These are phyloP conservation scores for Sphaerulina musiva DNA, from an alignment of 2,329 filamentous ascomycete species.

Conservation along the genomic window DNA sequence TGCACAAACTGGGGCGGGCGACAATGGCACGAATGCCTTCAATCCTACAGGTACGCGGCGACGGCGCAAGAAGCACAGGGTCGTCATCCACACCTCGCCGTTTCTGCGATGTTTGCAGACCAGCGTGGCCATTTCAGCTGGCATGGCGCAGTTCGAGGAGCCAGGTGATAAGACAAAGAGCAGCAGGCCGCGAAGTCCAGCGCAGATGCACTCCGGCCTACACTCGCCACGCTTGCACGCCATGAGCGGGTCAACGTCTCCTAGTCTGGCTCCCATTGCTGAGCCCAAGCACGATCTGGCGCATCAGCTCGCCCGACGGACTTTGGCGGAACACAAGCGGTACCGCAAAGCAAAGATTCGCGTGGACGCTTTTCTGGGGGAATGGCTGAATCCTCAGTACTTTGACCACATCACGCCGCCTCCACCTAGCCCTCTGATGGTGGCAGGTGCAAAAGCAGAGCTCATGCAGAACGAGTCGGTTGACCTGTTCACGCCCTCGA, in stretches of 20 bases:
- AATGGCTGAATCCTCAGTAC: conserved; percentile 92
- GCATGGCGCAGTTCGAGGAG: conserved; percentile 62
- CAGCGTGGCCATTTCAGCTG: conserved; percentile 77
- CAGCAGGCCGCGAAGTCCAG: conserved; percentile 26
- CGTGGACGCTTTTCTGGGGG: conserved; percentile 85
- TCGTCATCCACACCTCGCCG: conserved; percentile 88
- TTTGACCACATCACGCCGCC: conserved; percentile 89
- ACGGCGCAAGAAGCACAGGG: conserved; percentile 58
- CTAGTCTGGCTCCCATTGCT: conserved; percentile 30
- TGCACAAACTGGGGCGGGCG: conserved; percentile 9
- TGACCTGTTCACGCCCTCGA: conserved; percentile 39
- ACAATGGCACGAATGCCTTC: conserved; percentile 11
- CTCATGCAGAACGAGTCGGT: conserved; percentile 66
- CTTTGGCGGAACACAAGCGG: conserved; percentile 32
- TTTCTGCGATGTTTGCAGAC: conserved; percentile 91
- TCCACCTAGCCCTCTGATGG: conserved; percentile 77
- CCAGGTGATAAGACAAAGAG: conserved; percentile 26
- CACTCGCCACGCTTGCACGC: conserved; percentile 27
- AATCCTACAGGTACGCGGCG: conserved; percentile 13
- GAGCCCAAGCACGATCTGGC: conserved; percentile 37
- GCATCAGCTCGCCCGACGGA: conserved; percentile 32
- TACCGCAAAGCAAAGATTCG: conserved; percentile 58
- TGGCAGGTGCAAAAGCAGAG: conserved; percentile 81
- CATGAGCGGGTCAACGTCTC: conserved; percentile 24
- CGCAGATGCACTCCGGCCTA: conserved; percentile 26